phyloP scores from a whole-genome alignment of 192 early-diverging fungal species.

The Coemansia sp. region DNA sequence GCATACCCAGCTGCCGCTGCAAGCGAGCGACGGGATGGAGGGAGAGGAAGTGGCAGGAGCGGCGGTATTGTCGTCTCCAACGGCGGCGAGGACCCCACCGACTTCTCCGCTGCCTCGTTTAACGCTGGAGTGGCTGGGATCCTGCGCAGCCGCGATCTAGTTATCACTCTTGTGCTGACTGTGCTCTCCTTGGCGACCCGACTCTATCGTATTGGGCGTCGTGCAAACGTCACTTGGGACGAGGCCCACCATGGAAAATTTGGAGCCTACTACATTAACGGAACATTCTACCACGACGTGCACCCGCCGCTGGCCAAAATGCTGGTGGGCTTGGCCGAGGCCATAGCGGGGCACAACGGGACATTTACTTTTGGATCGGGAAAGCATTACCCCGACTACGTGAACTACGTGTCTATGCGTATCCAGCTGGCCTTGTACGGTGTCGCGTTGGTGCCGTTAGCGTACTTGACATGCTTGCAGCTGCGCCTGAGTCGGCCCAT shows the following conservation, averaged over 20 bases:
- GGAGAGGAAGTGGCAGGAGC: no score
- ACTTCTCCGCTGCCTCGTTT: conserved; percentile 25
- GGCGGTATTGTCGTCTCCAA: no score
- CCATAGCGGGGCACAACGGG: conserved; percentile 63
- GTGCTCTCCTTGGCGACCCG: conserved; percentile 64
- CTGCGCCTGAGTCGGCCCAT: conserved; percentile 54
- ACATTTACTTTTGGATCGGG: conserved; percentile 67
- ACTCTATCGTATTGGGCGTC: conserved; percentile 58
- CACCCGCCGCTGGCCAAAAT: conserved; percentile 92
- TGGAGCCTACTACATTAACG: conserved; percentile 85
- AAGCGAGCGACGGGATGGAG: not conserved
- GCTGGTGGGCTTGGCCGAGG: conserved; percentile 62
- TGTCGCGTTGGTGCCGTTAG: conserved; percentile 62
- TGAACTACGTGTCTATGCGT: conserved; percentile 66
- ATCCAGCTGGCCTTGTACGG: conserved; percentile 62
- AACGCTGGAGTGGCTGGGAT: conserved; percentile 27
- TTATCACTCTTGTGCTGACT: conserved; percentile 55
- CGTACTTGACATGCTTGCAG: conserved; percentile 64
- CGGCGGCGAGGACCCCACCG: conserved; percentile 4
- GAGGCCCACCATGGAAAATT: conserved; percentile 69
- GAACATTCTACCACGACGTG: conserved; percentile 95
- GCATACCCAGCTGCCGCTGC: conserved; percentile 23
- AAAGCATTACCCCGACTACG: conserved; percentile 56
- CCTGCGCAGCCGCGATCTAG: conserved; percentile 47
- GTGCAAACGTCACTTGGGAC: conserved; percentile 66